Percentiles rank a stretch among this genome's conserved stretches.
These are phyloP conservation scores for Apophysomyces elegans DNA, from an alignment of 371 early-diverging fungal genomes.

Conservation along the genomic window DNA sequence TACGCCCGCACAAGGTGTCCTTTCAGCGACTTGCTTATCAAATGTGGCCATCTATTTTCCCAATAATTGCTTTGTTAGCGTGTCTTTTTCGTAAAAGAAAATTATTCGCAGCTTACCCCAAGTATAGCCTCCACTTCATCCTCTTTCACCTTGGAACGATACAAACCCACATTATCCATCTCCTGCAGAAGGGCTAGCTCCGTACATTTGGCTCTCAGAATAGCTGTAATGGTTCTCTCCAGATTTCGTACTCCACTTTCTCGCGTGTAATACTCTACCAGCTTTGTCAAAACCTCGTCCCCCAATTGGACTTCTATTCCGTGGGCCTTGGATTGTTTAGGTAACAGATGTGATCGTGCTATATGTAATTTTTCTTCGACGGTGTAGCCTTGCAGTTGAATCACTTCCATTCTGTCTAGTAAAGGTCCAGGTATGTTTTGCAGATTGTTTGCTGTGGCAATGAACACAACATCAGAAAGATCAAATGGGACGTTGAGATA, in stretches of 20 bases:
- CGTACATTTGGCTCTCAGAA: conserved; percentile 78
- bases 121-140: conserved; percentile 64
- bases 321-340: conserved; percentile 75
- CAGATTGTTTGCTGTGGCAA: conserved; percentile 85
- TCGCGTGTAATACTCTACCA: conserved; percentile 80
- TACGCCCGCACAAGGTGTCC: conserved; percentile 73
- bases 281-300: conserved; percentile 61
- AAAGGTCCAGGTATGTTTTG: conserved; percentile 83
- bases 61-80: not conserved
- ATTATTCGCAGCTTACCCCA: conserved; percentile 49
- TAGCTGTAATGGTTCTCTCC: conserved; percentile 77
- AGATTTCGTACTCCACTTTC: conserved; percentile 87
- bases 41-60: conserved; percentile 34
- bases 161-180: conserved; percentile 13
- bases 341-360: conserved; percentile 54
- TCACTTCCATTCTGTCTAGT: conserved; percentile 88
- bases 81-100: not conserved
- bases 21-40: conserved; percentile 72
- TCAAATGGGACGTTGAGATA: conserved; percentile 87
- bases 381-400: conserved; percentile 84
- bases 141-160: conserved; percentile 33
- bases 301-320: conserved; percentile 59
- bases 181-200: conserved; percentile 57
- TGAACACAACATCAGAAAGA: conserved; percentile 82
- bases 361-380: conserved; percentile 78